Evolutionary conservation across 352 stramenopile species (phyloP), one percentile per base, ranked within the genome.

Genomic region (Pythium rishiriense): DNA sequence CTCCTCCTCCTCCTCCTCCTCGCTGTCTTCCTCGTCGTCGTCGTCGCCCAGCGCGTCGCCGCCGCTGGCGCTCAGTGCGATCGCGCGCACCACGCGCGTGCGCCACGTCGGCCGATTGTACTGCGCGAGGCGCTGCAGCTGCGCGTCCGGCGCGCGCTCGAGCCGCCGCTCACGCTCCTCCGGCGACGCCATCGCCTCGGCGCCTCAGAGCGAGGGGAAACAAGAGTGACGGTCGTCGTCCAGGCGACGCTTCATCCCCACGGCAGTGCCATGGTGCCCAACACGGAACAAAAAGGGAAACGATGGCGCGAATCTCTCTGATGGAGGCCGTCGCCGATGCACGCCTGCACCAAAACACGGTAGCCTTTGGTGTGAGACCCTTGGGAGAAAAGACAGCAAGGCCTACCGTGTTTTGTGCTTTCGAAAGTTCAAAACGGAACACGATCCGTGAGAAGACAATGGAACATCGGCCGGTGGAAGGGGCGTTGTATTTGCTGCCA

Each of bases 101-200:
- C 51, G 48, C 66, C 60, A 73, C 35, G 15, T 31, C 17, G 66
- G 66, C 1, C 61, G 60, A 22, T 24, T 29, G 47, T 63, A 69
- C 57, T 61, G 42, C 42, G 61, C 60, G 39, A 69, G 19, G 9
- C 58, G 66, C 60, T 69, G 59, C 42, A 73, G 60, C 31, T 66
- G 43, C 25, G 53, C 60, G 60, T 73, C 60, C 33, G 59, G 50
- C n/a, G 53, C 66, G 19, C 35, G 47, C 61, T 43, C 49, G 25
- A 73, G 66, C 5, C 66, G 66, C 41, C 5, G 42, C 48, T 29
- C 39, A 31, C 24, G 41, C 31, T 53, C 8, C 29, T 22, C 37
- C 17, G 60, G 6, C 62, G 54, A 41, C 37, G 24, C 11, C 54
- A 58, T 58, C 33, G 28, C 4, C 3, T 15, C 25, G 24, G n/a